Base-by-base conservation (phyloP, 306 rosid species). In the Geum urbanum region DNA sequence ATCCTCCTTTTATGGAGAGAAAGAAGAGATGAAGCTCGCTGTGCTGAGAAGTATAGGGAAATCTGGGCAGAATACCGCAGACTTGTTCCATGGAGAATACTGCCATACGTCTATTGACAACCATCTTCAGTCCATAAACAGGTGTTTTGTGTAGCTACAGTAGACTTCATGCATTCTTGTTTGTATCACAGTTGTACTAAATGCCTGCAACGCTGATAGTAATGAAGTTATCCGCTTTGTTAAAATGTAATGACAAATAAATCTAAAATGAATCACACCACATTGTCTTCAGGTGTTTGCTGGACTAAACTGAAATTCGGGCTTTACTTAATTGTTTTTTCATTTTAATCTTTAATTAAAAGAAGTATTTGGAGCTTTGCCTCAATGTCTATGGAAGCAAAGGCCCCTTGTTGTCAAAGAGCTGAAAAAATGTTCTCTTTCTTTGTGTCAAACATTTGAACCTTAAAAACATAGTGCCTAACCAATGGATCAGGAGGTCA, bases 81-180 rank as follows among this genome's bases (percentile, higher is more conserved):
- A 47, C 91, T 82, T 69, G 98, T 92, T 76, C 96, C 98, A 9
- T 92, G 96, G 97, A 90, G 97, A 87, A 92, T 92, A 74, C 73
- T 92, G 64, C 98, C 98, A 58, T 87, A 81, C 63, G 81, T 85
- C 56, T 85, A 83, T 63, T 87, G 75, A 73, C 59, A 41, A 70
- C 57, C 52, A 68, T 45, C 12, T 73, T 55, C 9, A 15, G 5
- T 15, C 19, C 39, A 47, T 14, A 45, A 45, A 13, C 46, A 35
- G 37, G 37, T 2, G 37, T 32, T 32, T 32, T 32, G 24, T 37
- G 35, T 32, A 46, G 63, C 67, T 68, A 35, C 52, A 41, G 52
- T 19, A 40, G 64, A 61, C 22, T 50, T 43, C 69, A n/a, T 27
- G 54, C 69, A 50, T 22, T 20, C 35, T 24, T 63, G 54, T 43